Evolutionary conservation across 192 early-diverging fungal genomes (phyloP), one percentile per base, ranked within the genome.

Genomic region (Rhizophagus prolifer): DNA sequence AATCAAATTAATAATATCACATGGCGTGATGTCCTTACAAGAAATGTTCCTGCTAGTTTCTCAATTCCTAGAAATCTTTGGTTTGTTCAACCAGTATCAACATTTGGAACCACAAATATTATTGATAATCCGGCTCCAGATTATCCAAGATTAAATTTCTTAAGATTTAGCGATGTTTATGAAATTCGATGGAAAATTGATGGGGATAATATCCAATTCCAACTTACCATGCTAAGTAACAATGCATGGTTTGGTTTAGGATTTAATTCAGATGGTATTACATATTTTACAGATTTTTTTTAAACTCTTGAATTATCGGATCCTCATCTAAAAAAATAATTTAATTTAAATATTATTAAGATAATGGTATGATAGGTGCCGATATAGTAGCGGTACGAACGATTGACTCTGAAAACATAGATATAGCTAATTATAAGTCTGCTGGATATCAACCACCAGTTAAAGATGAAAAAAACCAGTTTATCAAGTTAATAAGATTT

Each of bases 1-100:
- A n/a, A n/a, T 23, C 25, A 47, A 3, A 26, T 81, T 23, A 12
- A 65, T 28, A 47, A 82, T 59, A 70, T 70, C 9, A 78, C 80
- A 16, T 62, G 83, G 14, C 36, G 80, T 9, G 72, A 72, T 34
- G 16, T 78, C 5, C 19, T 78, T 63, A 16, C 68, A 7, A 41
- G 9, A 13, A 31, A 77, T 25, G 28, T 16, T 16, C 28, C 38
- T 7, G 41, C n/a, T 44, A 21, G 26, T 28, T 23, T 23, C n/a
- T 16, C 44, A 41, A 10, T 47, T 25, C 69, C 69, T 25, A 12
- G 31, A 44, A 70, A 44, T 28, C n/a, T 70, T 28, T 70, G 69
- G 69, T 28, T 44, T 47, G 10, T 70, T 54, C 69, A 70, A 70
- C 63, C 63, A 3, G 10, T 8, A 16, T 19, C 63, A 19, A 30